Base-by-base conservation (phyloP, 306 rosid species). In the Carpinus viminea region DNA sequence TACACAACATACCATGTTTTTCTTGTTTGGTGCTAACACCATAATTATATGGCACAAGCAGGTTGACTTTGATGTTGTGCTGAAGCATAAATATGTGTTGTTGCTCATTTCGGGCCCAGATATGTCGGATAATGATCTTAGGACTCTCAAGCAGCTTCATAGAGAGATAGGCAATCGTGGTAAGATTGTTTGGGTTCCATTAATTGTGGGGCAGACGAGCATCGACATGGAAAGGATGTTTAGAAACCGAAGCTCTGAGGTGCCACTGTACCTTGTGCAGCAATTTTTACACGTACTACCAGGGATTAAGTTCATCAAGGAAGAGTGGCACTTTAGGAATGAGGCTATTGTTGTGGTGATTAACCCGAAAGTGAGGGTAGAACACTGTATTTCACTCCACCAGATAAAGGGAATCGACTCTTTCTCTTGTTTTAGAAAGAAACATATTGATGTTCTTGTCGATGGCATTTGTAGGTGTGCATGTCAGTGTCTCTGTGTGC, bases 181-280 rank as follows among this genome's bases (percentile, higher is more conserved):
- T 43, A 83, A 74, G 72, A 81, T 86, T 62, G 79, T 86, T 70
- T 86, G 89, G 89, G 75, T 83, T 12, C 87, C 89, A 31, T 31
- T 31, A 5, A 75, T 86, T n/a, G 85, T 86, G 15, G 85, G 43
- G 9, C 55, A 50, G 7, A 50, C 81, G 76, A 50, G 57, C 8
- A 72, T 46, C 0, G 73, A 76, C 57, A n/a, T 48, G 21, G 16
- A 21, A 12, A 57, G 31, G 56, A 79, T 46, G 56, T 87, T 73
- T 48, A 77, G 4, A 18, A 50, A 1, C 7, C 68, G 41, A 70
- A 76, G 11, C 28, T 4, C 68, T 5, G 59, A 7, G 68, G 72
- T 87, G 86, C 77, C 83, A 10, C 82, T 84, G 88, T 82, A 73
- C 47, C 68, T 77, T 31, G 77, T 85, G 17, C 88, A 74, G 12